These are phyloP conservation scores for Penicillium sp. DNA, from an alignment of 2,329 filamentous ascomycete species.

Conservation along the genomic window DNA sequence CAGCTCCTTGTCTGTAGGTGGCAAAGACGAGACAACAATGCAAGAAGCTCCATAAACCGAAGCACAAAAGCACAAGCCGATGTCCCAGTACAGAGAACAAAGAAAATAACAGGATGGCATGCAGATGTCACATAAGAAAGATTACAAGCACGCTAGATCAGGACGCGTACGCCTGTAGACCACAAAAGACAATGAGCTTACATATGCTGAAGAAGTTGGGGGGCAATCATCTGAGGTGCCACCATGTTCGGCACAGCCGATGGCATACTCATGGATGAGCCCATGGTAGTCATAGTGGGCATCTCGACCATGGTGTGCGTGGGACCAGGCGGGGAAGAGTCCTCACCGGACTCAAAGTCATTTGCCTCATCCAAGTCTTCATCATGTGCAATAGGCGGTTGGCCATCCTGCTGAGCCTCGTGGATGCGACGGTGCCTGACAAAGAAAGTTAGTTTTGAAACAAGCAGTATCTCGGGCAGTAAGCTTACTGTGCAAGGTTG, in stretches of 20 bases:
- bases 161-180: background rate
- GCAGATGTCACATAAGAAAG: background rate
- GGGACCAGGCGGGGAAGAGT: slow-evolving; percentile 56
- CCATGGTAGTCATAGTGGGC: slow-evolving; percentile 34
- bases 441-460: slow-evolving; percentile 33
- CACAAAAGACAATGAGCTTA: slow-evolving; percentile 17
- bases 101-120: slow-evolving; percentile 9
- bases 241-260: slow-evolving; percentile 40
- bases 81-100: slow-evolving; percentile 12
- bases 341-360: slow-evolving; percentile 73
- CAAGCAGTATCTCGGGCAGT: background rate
- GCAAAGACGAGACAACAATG: slow-evolving; percentile 12
- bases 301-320: slow-evolving; percentile 32
- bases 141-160: background rate
- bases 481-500: slow-evolving; percentile 89
- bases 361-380: slow-evolving; percentile 87
- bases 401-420: slow-evolving; percentile 63
- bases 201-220: slow-evolving; percentile 41
- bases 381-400: slow-evolving; percentile 50
- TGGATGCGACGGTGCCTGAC: slow-evolving; percentile 69
- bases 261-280: slow-evolving; percentile 32
- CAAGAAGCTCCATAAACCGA: slow-evolving; percentile 5
- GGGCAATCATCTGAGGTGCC: slow-evolving; percentile 40
- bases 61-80: slow-evolving; percentile 6
- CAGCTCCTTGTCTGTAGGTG: slow-evolving; percentile 9